Evolutionary conservation across 352 stramenopile species (phyloP), one percentile per base, ranked within the genome.

Genomic region (Phytopythium boreale): DNA sequence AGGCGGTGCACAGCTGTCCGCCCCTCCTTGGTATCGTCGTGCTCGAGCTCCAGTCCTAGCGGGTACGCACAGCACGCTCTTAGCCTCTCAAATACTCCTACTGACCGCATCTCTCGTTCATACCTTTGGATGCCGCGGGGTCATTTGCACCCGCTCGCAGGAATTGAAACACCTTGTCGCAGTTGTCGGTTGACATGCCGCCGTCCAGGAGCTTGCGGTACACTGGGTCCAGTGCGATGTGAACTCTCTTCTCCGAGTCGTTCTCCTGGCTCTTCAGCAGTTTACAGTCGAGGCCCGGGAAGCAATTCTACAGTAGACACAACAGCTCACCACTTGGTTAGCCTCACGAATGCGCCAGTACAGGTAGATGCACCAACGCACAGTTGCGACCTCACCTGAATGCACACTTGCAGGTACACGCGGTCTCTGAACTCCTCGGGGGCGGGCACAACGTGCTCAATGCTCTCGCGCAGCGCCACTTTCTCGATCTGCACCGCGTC

Each of bases 381-480:
- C n/a, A n/a, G n/a, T n/a, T n/a, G n/a, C 31, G 8, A 8, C 3
- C 59, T 29, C 58, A 90, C 84, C 72, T 94, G 86, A 43, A 92
- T 90, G 67, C 80, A 92, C 34, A 89, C 71, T 66, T 91, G 79
- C 26, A 92, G 66, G 31, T 78, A 86, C 36, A 92, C 77, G 20
- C 85, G 83, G 34, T 92, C 76, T 27, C 56, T 59, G 14, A 90
- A 87, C 37, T 86, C 74, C 0, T 1, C 63, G 2, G 86, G 86
- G 0, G 80, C 72, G 1, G 66, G 56, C 27, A 90, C 12, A 9
- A 79, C 49, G 9, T 62, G 73, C 8, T 77, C 63, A 0, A 72
- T 37, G 7, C 31, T 44, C n/a, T 69, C 34, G 3, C 77, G 53
- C 0, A 50, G 62, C 0, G 59, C 61, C 19, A 92, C 65, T 12